These are phyloP conservation scores for Alternaria novae-zelandiae DNA, from an alignment of 2,329 filamentous ascomycete genomes.

Conservation along the genomic window DNA sequence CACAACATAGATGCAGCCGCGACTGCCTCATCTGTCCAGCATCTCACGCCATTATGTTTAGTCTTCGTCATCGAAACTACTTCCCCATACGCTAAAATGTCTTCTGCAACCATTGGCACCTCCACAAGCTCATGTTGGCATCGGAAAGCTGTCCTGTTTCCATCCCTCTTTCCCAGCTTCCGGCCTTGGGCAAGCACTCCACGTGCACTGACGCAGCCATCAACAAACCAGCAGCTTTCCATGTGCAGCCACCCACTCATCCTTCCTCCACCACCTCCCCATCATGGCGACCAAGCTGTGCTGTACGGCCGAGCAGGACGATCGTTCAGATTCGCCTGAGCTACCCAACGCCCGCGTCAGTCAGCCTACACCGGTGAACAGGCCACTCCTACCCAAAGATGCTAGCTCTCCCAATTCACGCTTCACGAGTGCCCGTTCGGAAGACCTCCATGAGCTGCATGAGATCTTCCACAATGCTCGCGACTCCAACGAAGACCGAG, in stretches of 20 bases:
- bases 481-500: conserved; percentile 13
- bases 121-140: not conserved
- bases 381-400: conserved; percentile 30
- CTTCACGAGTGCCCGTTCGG: conserved; percentile 39
- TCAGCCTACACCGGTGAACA: conserved; percentile 33
- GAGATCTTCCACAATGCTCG: conserved; percentile 42
- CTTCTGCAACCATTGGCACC: not conserved
- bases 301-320: conserved; percentile 41
- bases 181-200: not conserved
- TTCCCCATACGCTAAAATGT: not conserved
- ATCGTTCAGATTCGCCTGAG: conserved; percentile 35
- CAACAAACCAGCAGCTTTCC: conserved; percentile 4
- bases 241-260: not conserved
- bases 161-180: not conserved
- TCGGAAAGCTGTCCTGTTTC: not conserved
- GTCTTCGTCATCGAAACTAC: not conserved
- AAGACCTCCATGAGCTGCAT: conserved; percentile 42
- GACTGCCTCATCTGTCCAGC: not conserved
- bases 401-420: conserved; percentile 29
- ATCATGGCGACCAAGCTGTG: conserved; percentile 44
- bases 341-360: conserved; percentile 43
- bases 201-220: conserved; percentile 1
- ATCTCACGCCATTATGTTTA: not conserved
- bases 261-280: not conserved
- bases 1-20: not conserved